Evolutionary conservation across 2,329 filamentous ascomycete genomes (phyloP).

Genomic region (Fusarium sp.): DNA sequence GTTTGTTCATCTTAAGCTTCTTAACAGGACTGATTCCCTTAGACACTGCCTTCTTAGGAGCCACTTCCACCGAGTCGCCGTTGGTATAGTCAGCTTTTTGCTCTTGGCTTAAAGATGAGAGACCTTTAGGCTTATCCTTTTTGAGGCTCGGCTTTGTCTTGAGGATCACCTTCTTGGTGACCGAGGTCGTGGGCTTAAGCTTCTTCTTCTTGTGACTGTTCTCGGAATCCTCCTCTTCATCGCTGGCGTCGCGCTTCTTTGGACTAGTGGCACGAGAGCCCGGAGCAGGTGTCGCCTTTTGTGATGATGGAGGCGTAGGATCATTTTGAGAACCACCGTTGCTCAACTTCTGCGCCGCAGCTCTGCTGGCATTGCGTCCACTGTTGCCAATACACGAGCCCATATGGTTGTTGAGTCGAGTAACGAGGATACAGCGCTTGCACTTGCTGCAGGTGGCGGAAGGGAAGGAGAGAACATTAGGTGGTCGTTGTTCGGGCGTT

Average conservation of each 20-base stretch:
- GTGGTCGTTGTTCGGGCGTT: constrained; percentile 65
- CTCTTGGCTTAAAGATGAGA: constrained; percentile 62
- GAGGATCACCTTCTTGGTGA: constrained; percentile 65
- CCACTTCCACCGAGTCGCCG: constrained; percentile 45
- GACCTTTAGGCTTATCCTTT: constrained; percentile 66
- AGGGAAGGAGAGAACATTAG: constrained; percentile 72
- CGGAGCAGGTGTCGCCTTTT: constrained; percentile 70
- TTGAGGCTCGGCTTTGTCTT: constrained; percentile 64
- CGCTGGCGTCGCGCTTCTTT: constrained; percentile 67
- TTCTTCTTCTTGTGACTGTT: constrained; percentile 68
- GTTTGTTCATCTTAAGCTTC: constrained; percentile 58
- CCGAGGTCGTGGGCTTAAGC: constrained; percentile 55
- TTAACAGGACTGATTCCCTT: constrained; percentile 56
- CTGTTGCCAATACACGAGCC: constrained; percentile 74
- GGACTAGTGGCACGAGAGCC: constrained; percentile 65
- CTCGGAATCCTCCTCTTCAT: constrained; percentile 66
- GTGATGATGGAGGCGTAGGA: constrained; percentile 69
- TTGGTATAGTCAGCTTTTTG: constrained; percentile 53
- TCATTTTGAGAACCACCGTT: constrained; percentile 67
- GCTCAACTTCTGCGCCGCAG: constrained; percentile 71
- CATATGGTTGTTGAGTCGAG: constrained; percentile 75
- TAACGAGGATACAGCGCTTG: constrained; percentile 73
- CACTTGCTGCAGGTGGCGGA: constrained; percentile 75
- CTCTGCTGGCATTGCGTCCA: constrained; percentile 70
- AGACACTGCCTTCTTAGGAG: constrained; percentile 50